These are phyloP conservation scores for Aureobasidium sp. DNA, from an alignment of 2,329 filamentous ascomycete genomes.

Conservation along the genomic window DNA sequence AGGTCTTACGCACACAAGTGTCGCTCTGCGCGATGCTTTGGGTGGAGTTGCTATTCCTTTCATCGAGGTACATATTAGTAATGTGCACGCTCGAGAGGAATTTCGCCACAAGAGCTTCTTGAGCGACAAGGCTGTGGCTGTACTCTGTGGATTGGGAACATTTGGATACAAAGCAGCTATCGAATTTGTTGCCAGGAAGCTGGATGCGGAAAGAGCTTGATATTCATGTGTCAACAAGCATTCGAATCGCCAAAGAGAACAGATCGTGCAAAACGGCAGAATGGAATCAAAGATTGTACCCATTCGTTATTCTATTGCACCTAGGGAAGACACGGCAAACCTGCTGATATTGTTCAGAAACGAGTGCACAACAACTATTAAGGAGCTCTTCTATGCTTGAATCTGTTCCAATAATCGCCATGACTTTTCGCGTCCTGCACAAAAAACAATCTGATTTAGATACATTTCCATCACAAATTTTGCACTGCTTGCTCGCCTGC, in stretches of 20 bases:
- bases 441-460: no score
- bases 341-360: no score
- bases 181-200: constrained; percentile 33
- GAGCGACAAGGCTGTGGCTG: constrained; percentile 66
- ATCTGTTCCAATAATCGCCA: no score
- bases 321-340: no score
- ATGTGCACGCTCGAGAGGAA: constrained; percentile 63
- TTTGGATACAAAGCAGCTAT: constrained; percentile 43
- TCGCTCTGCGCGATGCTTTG: constrained; percentile 68
- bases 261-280: no score
- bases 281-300: no score
- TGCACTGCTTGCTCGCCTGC: constrained; percentile 48
- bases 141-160: constrained; percentile 59
- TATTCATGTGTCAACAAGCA: not conserved
- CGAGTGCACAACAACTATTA: no score
- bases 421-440: no score
- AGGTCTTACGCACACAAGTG: constrained; percentile 68
- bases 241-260: no score
- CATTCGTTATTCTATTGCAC: no score
- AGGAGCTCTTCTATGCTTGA: no score
- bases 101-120: constrained; percentile 66
- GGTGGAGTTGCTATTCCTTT: constrained; percentile 64
- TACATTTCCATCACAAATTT: not conserved
- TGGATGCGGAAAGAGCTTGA: no score
- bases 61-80: constrained; percentile 68